phyloP scores from a whole-genome alignment of 164 flowering plant species.

The Magnolia kwangsiensis region DNA sequence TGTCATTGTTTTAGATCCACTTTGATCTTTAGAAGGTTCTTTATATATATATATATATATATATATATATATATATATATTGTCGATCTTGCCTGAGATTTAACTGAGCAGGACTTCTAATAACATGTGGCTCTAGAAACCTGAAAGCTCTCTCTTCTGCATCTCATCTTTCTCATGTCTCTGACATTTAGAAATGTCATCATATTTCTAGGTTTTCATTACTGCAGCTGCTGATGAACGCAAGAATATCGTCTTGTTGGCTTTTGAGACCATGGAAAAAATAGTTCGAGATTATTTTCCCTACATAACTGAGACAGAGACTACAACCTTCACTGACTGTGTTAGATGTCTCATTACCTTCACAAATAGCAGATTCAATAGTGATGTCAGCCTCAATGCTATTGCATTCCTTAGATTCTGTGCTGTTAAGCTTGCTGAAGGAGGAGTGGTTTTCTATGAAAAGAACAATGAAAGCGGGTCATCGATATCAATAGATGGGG shows the following conservation, averaged over 20 bases:
- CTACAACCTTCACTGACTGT: conserved; percentile 89
- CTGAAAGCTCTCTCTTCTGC: conserved; percentile 1
- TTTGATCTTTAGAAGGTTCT: background rate
- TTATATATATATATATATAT: no score
- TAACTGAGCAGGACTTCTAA: background rate
- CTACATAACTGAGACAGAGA: conserved; percentile 95
- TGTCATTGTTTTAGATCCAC: background rate
- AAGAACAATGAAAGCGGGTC: conserved; percentile 39
- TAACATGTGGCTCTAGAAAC: no score
- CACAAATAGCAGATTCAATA: conserved; percentile 88
- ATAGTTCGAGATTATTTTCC: conserved; percentile 96
- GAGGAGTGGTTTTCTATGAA: conserved; percentile 69
- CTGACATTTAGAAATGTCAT: background rate
- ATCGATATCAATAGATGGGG: conserved; percentile 27
- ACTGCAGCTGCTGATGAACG: conserved; percentile 97
- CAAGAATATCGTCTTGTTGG: conserved; percentile 86
- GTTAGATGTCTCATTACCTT: conserved; percentile 91
- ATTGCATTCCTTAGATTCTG: conserved; percentile 97
- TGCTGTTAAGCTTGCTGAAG: conserved; percentile 97
- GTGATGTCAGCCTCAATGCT: conserved; percentile 96
- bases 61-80: no score
- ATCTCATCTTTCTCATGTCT: background rate
- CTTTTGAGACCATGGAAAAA: conserved; percentile 97
- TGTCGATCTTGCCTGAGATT: background rate
- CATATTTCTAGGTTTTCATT: conserved; percentile 69